A percentile compares a stretch with the other conserved stretches of the same genome.
Conservation (phyloP, 192 early-diverging fungal genomes). For the Entophlyctis luteolus region DNA sequence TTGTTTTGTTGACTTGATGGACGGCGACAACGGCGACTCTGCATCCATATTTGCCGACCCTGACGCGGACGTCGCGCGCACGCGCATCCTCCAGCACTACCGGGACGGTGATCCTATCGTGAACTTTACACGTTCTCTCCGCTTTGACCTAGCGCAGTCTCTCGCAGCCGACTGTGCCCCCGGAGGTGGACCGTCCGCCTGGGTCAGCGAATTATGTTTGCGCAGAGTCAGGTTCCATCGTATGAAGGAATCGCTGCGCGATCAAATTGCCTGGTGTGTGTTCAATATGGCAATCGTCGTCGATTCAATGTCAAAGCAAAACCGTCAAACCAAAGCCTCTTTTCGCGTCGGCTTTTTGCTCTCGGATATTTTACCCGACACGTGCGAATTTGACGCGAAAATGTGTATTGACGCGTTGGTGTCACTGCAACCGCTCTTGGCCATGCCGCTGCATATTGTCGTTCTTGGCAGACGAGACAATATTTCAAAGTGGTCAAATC, state of each 20-base stretch:
- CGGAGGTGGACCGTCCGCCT: neutral
- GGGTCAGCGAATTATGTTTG: no score
- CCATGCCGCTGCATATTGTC: neutral
- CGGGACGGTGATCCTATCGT: constrained; percentile 19
- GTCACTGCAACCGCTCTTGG: neutral
- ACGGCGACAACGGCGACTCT: no score
- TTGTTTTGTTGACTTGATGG: no score
- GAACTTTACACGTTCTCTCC: constrained; percentile 12
- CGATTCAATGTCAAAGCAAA: neutral
- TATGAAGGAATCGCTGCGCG: constrained; percentile 17
- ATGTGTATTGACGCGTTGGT: neutral
- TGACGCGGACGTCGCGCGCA: neutral
- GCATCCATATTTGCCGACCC: no score
- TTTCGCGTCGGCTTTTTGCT: constrained; percentile 4
- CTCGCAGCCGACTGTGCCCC: neutral
- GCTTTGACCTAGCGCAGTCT: neutral
- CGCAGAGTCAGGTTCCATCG: constrained; percentile 10
- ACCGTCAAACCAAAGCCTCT: neutral
- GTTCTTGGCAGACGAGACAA: constrained; percentile 12
- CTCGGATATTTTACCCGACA: constrained; percentile 17
- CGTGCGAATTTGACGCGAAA: constrained; percentile 11
- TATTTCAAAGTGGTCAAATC: neutral
- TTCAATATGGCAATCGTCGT: neutral
- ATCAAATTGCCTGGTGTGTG: constrained; percentile 12
- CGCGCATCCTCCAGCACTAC: constrained; percentile 8